Percentiles rank a stretch among this genome's conserved stretches.
These are phyloP conservation scores for Polychytrium aggregatum DNA, from an alignment of 192 early-diverging fungal species.

Conservation along the genomic window DNA sequence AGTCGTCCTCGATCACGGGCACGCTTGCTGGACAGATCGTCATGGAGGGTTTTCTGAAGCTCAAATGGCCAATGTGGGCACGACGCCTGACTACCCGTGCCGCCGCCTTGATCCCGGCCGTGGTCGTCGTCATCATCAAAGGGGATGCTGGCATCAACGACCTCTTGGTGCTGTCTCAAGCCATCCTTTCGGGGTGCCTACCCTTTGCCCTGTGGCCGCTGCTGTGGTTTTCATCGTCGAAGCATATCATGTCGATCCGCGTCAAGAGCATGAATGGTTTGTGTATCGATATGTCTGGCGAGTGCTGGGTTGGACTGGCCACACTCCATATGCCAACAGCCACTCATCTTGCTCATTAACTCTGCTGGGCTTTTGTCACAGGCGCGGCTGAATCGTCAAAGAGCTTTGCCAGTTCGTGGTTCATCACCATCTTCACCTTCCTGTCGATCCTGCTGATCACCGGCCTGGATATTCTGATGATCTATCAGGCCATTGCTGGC, in stretches of 20 bases:
- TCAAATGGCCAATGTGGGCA: slow-evolving; percentile 39
- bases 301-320: neutral
- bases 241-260: slow-evolving; percentile 23
- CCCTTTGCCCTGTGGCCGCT: slow-evolving; percentile 62
- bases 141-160: slow-evolving; percentile 52
- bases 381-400: neutral
- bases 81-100: slow-evolving; percentile 59
- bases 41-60: slow-evolving; percentile 65
- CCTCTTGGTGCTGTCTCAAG: slow-evolving; percentile 60
- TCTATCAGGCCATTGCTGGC: slow-evolving; percentile 11
- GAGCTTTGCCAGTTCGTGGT: slow-evolving; percentile 3
- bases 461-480: slow-evolving; percentile 18
- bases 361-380: neutral
- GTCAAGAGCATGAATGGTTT: too few species aligned
- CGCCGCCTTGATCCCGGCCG: slow-evolving; percentile 61
- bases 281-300: neutral
- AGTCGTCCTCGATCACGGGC: slow-evolving; percentile 66
- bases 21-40: slow-evolving; percentile 80
- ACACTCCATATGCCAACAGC: neutral
- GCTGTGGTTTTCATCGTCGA: slow-evolving; percentile 50
- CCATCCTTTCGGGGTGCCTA: slow-evolving; percentile 61
- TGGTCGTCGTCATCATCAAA: slow-evolving; percentile 48
- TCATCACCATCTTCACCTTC: slow-evolving; percentile 7
- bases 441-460: slow-evolving; percentile 17
- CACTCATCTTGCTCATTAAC: neutral